Evolutionary conservation across 208 protist species (phyloP), one percentile per base, ranked within the genome.

Genomic region (Naegleria lovaniensis): DNA sequence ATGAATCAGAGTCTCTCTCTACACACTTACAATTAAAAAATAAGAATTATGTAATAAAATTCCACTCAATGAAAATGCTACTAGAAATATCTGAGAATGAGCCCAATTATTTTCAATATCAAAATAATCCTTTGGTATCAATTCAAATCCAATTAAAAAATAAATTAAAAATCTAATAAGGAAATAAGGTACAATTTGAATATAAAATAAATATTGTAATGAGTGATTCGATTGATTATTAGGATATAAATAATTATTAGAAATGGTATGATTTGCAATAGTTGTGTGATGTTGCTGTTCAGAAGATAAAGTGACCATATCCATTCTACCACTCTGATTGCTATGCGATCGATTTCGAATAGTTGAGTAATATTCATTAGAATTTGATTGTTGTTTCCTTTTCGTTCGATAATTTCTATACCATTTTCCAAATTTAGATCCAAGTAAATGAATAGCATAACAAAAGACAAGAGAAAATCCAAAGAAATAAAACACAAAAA

Each of bases 401-500:
- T 36, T 36, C 36, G 6, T 79, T 79, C n/a, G 19, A 79, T 36
- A 79, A 36, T 36, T 36, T 79, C 7, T 36, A 79, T 36, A 36
- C 16, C 16, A 36, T 79, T 79, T 36, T 36, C 25, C 7, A 79
- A 79, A 36, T 79, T 79, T 79, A 79, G 7, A 36, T 36, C 19
- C 29, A 67, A 79, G 16, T 79, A 79, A 79, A 79, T 79, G n/a
- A 79, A 79, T 29, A 36, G 67, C 7, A 79, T 79, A 79, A 79
- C 29, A 79, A 36, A 36, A 79, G n/a, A 79, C 67, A 6, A 79
- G 29, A 15, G 29, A 79, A 36, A 79, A 79, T 36, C 67, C 67
- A 79, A 79, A 79, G n/a, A 79, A 79, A n/a, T 79, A 79, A 79
- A 79, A 79, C n/a, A 79, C 67, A 36, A 79, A 79, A 79, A 79